Evolutionary conservation across 495 filamentous ascomycete genomes (phyloP).

Genomic region (Xylaria flabelliformis): DNA sequence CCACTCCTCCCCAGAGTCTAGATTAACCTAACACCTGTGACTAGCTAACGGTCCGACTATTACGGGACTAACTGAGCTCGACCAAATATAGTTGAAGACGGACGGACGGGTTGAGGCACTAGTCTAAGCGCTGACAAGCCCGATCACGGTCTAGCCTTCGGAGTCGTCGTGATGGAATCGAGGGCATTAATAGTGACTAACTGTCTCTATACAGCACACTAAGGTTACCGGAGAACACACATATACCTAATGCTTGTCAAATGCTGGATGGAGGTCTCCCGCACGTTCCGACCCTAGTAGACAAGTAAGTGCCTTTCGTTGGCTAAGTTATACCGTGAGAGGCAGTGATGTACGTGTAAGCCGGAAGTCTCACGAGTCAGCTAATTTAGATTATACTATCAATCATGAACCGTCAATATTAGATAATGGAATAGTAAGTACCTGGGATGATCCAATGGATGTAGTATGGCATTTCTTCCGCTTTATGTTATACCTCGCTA

Average conservation of each 20-base stretch:
- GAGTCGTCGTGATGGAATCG: neutral
- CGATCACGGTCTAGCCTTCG: neutral
- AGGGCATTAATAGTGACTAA: no score
- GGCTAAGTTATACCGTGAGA: neutral
- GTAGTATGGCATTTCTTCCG: neutral
- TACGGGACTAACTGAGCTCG: neutral
- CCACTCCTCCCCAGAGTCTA: neutral
- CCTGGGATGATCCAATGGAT: neutral
- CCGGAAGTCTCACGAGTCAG: neutral
- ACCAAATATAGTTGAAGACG: neutral
- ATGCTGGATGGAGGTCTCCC: neutral
- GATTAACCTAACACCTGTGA: neutral
- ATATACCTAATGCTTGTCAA: neutral
- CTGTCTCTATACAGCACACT: neutral
- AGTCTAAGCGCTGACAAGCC: neutral
- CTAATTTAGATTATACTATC: neutral
- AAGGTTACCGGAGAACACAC: neutral
- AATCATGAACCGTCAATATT: neutral
- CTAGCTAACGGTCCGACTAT: neutral
- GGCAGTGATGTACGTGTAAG: neutral
- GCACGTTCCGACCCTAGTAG: neutral
- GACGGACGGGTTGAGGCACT: neutral
- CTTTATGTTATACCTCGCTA: neutral
- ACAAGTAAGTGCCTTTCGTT: neutral
- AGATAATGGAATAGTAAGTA: neutral